Percentiles rank a stretch among this genome's conserved stretches.
Conservation (phyloP, 2,329 filamentous ascomycete genomes). For the Monosporascus sp. region DNA sequence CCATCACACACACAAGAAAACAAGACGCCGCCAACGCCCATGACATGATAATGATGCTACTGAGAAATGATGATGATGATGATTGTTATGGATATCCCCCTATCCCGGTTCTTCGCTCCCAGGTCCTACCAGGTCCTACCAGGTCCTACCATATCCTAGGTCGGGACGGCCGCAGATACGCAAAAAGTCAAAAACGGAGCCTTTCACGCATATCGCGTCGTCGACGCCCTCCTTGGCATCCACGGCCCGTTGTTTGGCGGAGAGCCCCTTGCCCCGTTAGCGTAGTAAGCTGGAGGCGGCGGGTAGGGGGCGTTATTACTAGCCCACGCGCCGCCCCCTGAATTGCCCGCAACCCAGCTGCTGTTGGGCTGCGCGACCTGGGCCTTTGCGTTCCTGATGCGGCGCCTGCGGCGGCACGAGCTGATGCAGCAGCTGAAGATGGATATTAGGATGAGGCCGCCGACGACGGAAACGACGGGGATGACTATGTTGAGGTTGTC, state of each 20-base stretch:
- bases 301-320: background rate
- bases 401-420: constrained; percentile 41
- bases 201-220: constrained; percentile 14
- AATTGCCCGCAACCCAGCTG: constrained; percentile 18
- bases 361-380: constrained; percentile 17
- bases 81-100: background rate
- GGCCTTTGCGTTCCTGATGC: constrained; percentile 21
- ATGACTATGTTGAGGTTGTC: constrained; percentile 79
- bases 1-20: too few species aligned
- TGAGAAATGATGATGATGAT: too few species aligned
- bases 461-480: constrained; percentile 66
- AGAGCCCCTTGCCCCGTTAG: too few species aligned
- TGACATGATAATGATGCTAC: too few species aligned
- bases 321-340: constrained; percentile 1
- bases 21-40: too few species aligned
- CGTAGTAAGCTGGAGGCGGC: background rate
- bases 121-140: constrained; percentile 17
- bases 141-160: constrained; percentile 12
- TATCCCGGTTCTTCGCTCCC: constrained; percentile 1
- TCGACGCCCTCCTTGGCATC: constrained; percentile 9
- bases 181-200: background rate
- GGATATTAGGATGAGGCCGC: constrained; percentile 64
- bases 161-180: too few species aligned
- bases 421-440: constrained; percentile 63
- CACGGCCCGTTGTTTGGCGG: constrained; percentile 12